phyloP scores from a whole-genome alignment of 345 rosid species.

The Luvunga scandens region DNA sequence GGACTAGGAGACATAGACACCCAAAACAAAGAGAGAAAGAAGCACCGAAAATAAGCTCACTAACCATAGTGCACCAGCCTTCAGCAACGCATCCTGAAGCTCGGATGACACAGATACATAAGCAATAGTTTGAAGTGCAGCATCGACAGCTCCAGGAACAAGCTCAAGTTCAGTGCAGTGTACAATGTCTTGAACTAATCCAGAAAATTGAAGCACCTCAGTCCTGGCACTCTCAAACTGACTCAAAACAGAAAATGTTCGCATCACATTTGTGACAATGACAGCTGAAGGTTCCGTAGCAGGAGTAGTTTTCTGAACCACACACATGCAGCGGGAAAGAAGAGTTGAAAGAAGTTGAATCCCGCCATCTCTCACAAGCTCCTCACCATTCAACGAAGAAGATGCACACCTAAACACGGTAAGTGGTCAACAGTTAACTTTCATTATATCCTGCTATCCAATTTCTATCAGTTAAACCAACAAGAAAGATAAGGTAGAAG shows the following conservation, averaged over 20 bases:
- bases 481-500: slow-evolving; percentile 11
- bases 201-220: slow-evolving; percentile 70
- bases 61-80: slow-evolving; percentile 95
- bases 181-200: slow-evolving; percentile 83
- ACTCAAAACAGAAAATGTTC: slow-evolving; percentile 80
- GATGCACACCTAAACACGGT: slow-evolving; percentile 69
- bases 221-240: slow-evolving; percentile 88
- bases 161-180: slow-evolving; percentile 95
- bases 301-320: slow-evolving; percentile 94
- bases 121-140: slow-evolving; percentile 88
- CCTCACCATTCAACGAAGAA: slow-evolving; percentile 98
- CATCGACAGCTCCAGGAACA: slow-evolving; percentile 87
- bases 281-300: slow-evolving; percentile 86
- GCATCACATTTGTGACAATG: slow-evolving; percentile 90
- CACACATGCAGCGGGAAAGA: slow-evolving; percentile 90
- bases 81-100: slow-evolving; percentile 79
- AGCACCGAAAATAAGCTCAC: slow-evolving; percentile 1
- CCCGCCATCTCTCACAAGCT: slow-evolving; percentile 97
- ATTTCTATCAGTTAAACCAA: slow-evolving; percentile 12
- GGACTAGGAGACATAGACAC: neutral
- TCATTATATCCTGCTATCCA: neutral
- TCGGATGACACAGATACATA: slow-evolving; percentile 74
- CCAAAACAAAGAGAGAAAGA: neutral
- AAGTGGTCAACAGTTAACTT: slow-evolving; percentile 5
- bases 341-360: slow-evolving; percentile 84